Evolutionary conservation across 768 basidiomycete genomes (phyloP).

Genomic region (Coprinopsis cinerea): DNA sequence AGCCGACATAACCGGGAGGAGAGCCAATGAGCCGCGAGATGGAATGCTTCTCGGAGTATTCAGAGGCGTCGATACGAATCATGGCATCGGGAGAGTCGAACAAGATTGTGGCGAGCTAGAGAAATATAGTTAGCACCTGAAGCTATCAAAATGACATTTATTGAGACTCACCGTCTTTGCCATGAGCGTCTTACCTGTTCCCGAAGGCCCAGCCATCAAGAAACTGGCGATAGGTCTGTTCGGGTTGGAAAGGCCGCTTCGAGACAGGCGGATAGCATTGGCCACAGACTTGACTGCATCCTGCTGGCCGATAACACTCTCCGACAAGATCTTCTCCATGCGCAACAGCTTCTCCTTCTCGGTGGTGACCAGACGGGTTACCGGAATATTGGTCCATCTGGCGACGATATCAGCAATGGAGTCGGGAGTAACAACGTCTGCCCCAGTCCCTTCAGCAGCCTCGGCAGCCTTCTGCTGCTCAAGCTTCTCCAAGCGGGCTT

Average conservation of each 20-base stretch:
- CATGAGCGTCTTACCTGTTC: constrained; percentile 86
- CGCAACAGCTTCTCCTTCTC: constrained; percentile 84
- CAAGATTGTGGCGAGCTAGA: constrained; percentile 76
- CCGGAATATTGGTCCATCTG: constrained; percentile 90
- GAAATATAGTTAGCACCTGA: constrained; percentile 6
- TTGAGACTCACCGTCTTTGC: constrained; percentile 70
- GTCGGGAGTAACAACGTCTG: constrained; percentile 76
- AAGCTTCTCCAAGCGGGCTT: constrained; percentile 61
- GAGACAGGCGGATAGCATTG: constrained; percentile 87
- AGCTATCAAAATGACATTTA: not conserved
- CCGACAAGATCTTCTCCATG: constrained; percentile 79
- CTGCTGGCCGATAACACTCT: constrained; percentile 82
- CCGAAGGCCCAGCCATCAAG: constrained; percentile 87
- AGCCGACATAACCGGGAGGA: constrained; percentile 88
- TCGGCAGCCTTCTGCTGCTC: constrained; percentile 69
- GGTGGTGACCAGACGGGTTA: constrained; percentile 78
- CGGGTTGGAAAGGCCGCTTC: constrained; percentile 89
- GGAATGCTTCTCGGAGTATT: constrained; percentile 77
- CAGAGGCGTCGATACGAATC: constrained; percentile 89
- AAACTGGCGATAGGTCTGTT: constrained; percentile 88
- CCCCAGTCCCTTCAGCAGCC: constrained; percentile 45
- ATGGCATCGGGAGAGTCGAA: constrained; percentile 91
- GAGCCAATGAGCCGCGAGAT: constrained; percentile 48
- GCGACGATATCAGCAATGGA: constrained; percentile 93
- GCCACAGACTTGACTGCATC: constrained; percentile 91